Evolutionary conservation across 2,329 filamentous ascomycete genomes (phyloP).

Genomic region (Apiospora pterosperma): DNA sequence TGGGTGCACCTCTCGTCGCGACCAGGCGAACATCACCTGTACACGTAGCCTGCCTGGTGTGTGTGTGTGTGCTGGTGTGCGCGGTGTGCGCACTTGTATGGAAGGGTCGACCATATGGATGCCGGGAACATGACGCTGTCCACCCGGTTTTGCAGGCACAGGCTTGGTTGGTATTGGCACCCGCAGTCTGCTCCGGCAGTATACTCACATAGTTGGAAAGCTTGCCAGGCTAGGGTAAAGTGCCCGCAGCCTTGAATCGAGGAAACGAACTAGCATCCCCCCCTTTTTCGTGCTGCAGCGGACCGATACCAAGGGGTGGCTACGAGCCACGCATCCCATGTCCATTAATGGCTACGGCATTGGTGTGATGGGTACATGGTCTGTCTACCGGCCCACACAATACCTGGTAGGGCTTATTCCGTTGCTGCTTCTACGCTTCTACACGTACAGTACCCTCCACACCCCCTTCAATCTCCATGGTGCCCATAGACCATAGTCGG

Average conservation of each 20-base stretch:
- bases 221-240: not conserved
- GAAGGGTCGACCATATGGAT: not conserved
- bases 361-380: not conserved
- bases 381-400: not conserved
- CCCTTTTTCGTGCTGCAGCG: not conserved
- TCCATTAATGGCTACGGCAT: not conserved
- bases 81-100: too few species aligned
- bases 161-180: too few species aligned
- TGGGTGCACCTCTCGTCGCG: not conserved
- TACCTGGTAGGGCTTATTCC: not conserved
- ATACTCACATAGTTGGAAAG: too few species aligned
- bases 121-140: not conserved
- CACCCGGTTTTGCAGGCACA: not conserved
- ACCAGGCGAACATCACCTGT: not conserved
- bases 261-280: not conserved
- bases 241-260: slow-evolving; percentile 1
- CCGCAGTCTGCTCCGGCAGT: not conserved
- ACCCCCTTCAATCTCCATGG: not conserved
- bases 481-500: not conserved
- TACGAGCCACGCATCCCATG: not conserved
- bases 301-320: not conserved
- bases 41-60: not conserved
- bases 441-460: not conserved
- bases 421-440: not conserved
- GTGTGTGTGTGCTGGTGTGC: too few species aligned